Percentiles rank a stretch among this genome's conserved stretches.
phyloP scores from a whole-genome alignment of 805 yeast species.

The Saccharomycopsis sp. region DNA sequence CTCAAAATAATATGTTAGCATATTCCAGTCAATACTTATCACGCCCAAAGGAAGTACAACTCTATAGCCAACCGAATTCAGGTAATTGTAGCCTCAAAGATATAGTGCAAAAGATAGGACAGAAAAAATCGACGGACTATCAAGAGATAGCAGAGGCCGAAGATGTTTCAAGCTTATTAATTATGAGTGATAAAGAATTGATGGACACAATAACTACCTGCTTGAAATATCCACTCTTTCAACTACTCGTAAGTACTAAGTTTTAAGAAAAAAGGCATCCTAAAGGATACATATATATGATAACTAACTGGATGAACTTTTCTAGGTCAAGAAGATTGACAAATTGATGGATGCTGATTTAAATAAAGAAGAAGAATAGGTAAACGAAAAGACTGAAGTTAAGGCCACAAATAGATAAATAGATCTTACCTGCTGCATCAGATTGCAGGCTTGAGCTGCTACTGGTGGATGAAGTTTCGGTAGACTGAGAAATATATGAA shows the following conservation, averaged over 20 bases:
- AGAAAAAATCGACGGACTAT: too few species aligned
- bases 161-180: not conserved
- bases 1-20: too few species aligned
- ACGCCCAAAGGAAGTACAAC: too few species aligned
- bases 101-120: not conserved
- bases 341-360: not conserved
- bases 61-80: too few species aligned
- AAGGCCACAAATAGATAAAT: not conserved
- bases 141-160: too few species aligned
- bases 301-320: constrained; percentile 1
- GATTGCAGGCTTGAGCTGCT: not conserved
- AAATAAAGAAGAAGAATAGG: constrained; percentile 2
- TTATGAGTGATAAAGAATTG: constrained; percentile 6
- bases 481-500: not conserved
- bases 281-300: not conserved
- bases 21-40: not conserved
- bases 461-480: not conserved
- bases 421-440: not conserved
- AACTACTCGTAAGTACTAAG: constrained; percentile 10
- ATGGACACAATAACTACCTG: constrained; percentile 3
- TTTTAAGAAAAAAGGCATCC: not conserved
- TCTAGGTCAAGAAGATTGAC: constrained; percentile 4
- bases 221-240: constrained; percentile 10
- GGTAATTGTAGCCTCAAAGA: not conserved
- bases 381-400: not conserved